phyloP scores from a whole-genome alignment of 2,329 filamentous ascomycete species.

The Fusarium algeriense region DNA sequence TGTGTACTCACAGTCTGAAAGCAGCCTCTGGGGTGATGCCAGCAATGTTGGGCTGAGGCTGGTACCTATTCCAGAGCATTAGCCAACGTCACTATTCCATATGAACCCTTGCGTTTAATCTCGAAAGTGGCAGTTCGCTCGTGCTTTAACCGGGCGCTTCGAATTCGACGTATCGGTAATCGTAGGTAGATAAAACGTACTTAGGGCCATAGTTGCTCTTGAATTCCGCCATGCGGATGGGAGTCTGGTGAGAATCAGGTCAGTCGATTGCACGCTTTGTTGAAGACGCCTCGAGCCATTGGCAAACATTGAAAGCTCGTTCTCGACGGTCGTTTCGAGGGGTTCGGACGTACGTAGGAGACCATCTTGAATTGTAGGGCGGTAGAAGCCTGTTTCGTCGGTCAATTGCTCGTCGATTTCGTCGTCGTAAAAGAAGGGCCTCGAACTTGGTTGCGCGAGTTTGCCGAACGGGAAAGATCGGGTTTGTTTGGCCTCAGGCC shows the following conservation, averaged over 20 bases:
- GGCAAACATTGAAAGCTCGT: neutral
- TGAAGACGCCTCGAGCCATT: slow-evolving; percentile 23
- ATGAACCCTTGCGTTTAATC: neutral
- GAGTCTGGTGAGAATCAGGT: slow-evolving; percentile 57
- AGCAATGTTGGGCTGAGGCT: slow-evolving; percentile 66
- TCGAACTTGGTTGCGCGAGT: slow-evolving; percentile 49
- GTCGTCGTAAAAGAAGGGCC: slow-evolving; percentile 46
- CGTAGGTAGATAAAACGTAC: slow-evolving; percentile 57
- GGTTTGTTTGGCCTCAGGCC: slow-evolving; percentile 52
- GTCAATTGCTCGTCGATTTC: slow-evolving; percentile 54
- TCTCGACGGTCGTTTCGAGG: neutral
- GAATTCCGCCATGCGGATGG: slow-evolving; percentile 63
- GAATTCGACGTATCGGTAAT: slow-evolving; percentile 1
- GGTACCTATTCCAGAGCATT: slow-evolving; percentile 63
- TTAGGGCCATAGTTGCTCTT: slow-evolving; percentile 75
- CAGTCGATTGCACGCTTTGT: slow-evolving; percentile 42
- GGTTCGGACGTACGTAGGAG: slow-evolving; percentile 52
- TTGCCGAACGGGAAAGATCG: slow-evolving; percentile 52
- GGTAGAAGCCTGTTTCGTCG: slow-evolving; percentile 48
- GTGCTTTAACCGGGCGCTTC: neutral
- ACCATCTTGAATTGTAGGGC: slow-evolving; percentile 56
- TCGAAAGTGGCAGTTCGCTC: slow-evolving; percentile 10
- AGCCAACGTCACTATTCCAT: slow-evolving; percentile 34
- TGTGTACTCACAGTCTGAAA: slow-evolving; percentile 63
- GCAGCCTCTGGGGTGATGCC: slow-evolving; percentile 65